Evolutionary conservation across 805 yeast species (phyloP), one percentile per base, ranked within the genome.

Genomic region (Clavispora carvajalis): DNA sequence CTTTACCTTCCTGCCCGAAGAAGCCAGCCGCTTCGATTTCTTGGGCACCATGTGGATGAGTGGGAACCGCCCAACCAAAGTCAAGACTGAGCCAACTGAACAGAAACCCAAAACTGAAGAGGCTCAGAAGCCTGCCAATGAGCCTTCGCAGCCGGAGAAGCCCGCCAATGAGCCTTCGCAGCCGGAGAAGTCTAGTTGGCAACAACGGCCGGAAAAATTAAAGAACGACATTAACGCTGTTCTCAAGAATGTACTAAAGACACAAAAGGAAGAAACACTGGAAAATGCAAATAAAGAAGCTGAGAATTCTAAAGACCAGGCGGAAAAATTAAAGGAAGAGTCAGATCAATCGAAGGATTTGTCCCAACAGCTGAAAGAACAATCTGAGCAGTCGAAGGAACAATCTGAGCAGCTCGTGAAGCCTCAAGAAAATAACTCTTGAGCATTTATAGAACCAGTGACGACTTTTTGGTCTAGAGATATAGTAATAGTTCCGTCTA

Each of bases 11-110:
- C 47, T 47, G 15, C 40, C 41, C 12, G 51, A 43, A 6, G 42
- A 35, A 17, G 33, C 45, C 0, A 40, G 36, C n/a, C 21, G 36
- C 12, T 63, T 44, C 33, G 63, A 66, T 33, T 61, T 57, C 39
- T 46, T 67, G 31, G 60, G 71, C 11, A 61, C 65, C 25, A 42
- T 68, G 3, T 68, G 73, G 73, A 38, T 48, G n/a, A 36, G 22
- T n/a, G 33, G 33, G 9, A 28, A 28, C 12, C 18, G 31, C n/a
- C 31, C 31, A 5, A 2, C 11, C 31, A 28, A 16, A 12, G 31
- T 28, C 6, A 28, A 31, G 12, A 23, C 18, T 2, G 10, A 18
- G 16, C 22, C 36, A 3, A 26, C 5, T n/a, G 11, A 7, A 3
- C 13, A 12, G n/a, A 13, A 21, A 7, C 21, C 22, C 22, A 10